Percentiles rank a stretch among this genome's conserved stretches.
Conservation (phyloP, 1,284 basidiomycete genomes). For the Leccinum pachyderme region DNA sequence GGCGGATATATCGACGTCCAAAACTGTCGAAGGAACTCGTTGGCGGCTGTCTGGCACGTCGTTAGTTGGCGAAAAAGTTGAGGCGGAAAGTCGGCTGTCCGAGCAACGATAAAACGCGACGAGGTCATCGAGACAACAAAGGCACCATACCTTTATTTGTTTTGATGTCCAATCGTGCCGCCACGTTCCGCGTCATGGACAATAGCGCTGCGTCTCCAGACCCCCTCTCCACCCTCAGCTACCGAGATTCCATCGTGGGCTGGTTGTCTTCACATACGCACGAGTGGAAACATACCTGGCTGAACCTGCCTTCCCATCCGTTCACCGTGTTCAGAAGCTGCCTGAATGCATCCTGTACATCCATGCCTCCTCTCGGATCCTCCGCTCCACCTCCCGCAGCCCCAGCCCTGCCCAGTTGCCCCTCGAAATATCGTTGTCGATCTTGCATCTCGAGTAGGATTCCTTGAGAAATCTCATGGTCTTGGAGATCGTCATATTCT, state of each 20-base stretch:
- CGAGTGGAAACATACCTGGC: constrained; percentile 43
- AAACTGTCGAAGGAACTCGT: constrained; percentile 95
- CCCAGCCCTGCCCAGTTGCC: constrained; percentile 43
- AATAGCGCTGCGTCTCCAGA: constrained; percentile 63
- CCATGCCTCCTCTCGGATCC: constrained; percentile 34
- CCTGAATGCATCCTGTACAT: constrained; percentile 44
- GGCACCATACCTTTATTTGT: constrained; percentile 54
- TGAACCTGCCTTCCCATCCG: constrained; percentile 59
- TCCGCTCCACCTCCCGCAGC: constrained; percentile 25
- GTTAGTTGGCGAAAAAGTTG: constrained; percentile 77
- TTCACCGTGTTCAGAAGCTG: constrained; percentile 47
- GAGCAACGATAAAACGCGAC: neutral
- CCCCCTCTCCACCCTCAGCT: constrained; percentile 64
- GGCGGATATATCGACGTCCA: constrained; percentile 89
- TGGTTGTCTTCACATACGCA: neutral
- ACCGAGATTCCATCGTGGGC: neutral
- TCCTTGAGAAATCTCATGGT: constrained; percentile 59
- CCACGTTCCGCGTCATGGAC: constrained; percentile 78
- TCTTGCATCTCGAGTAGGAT: constrained; percentile 85
- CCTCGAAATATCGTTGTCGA: constrained; percentile 73
- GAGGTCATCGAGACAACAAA: constrained; percentile 1
- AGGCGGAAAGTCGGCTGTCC: constrained; percentile 76
- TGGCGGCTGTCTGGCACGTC: constrained; percentile 88
- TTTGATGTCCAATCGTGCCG: constrained; percentile 61
- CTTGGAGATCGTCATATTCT: constrained; percentile 84